Conservation (phyloP, 2,329 filamentous ascomycete species). For the Fusarium nelsonii region DNA sequence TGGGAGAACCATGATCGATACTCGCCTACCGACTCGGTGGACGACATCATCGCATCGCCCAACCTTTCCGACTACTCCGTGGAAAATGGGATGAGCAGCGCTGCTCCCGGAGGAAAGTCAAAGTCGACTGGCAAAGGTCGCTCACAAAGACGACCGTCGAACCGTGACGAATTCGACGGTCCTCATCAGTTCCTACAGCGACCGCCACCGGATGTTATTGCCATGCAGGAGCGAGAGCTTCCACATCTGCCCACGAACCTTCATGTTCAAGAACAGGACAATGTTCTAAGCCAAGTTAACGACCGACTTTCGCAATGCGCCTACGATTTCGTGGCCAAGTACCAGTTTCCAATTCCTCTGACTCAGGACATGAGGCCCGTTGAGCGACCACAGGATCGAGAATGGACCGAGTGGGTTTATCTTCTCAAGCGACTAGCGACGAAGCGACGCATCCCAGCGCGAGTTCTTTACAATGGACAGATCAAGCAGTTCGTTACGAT, state of each 20-base stretch:
- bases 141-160: constrained; percentile 77
- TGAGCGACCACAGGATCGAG: constrained; percentile 79
- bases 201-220: constrained; percentile 77
- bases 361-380: constrained; percentile 85
- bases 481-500: constrained; percentile 93
- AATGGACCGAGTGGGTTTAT: constrained; percentile 95
- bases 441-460: constrained; percentile 85
- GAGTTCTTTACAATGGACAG: constrained; percentile 88
- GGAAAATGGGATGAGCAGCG: constrained; percentile 62
- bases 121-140: constrained; percentile 63
- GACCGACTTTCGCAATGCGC: constrained; percentile 87
- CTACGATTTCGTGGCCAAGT: constrained; percentile 91
- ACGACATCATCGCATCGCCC: constrained; percentile 69
- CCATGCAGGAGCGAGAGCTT: constrained; percentile 82
- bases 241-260: constrained; percentile 86
- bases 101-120: constrained; percentile 57
- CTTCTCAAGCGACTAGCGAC: constrained; percentile 87
- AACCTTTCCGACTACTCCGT: constrained; percentile 71
- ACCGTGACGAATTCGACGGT: constrained; percentile 90
- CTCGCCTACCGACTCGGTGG: constrained; percentile 69
- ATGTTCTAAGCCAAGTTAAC: constrained; percentile 83
- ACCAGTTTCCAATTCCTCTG: constrained; percentile 88
- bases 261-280: constrained; percentile 85
- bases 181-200: constrained; percentile 84
- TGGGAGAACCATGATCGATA: constrained; percentile 65